Percentiles rank a stretch among this genome's conserved stretches.
Conservation (phyloP, 2,329 filamentous ascomycete species). For the Hymenoscyphus fraxineus region DNA sequence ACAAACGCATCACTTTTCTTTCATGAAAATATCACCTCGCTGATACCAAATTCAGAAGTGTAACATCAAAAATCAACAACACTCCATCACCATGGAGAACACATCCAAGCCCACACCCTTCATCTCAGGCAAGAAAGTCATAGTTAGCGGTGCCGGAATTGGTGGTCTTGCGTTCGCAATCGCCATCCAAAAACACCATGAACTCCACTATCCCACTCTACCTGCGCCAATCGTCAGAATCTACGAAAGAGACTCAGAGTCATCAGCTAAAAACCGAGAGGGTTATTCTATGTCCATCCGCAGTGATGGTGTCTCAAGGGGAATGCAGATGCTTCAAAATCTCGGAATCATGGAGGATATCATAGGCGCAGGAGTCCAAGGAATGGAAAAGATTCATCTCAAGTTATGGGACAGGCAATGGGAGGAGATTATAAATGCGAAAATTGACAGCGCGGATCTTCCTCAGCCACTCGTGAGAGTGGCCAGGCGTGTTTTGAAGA, state of each 20-base stretch:
- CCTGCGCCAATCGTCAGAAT: conserved; percentile 38
- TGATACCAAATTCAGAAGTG: not conserved
- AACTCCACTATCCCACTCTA: conserved; percentile 20
- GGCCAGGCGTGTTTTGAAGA: conserved; percentile 36
- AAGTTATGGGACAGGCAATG: conserved; percentile 42
- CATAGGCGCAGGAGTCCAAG: conserved; percentile 34
- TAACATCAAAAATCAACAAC: not conserved
- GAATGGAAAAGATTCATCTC: conserved; percentile 33
- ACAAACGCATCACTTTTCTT: not conserved
- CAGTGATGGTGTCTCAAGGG: conserved; percentile 36
- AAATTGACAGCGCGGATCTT: conserved; percentile 32
- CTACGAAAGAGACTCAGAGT: conserved; percentile 41
- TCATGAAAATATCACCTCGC: not conserved
- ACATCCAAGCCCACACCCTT: conserved; percentile 20
- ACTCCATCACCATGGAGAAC: not conserved
- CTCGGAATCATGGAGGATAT: conserved; percentile 39
- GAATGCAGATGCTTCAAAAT: conserved; percentile 39
- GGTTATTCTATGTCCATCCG: conserved; percentile 41
- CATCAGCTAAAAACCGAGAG: conserved; percentile 33
- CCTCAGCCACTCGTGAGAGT: conserved; percentile 39
- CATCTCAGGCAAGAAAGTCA: conserved; percentile 41
- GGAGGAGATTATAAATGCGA: conserved; percentile 34
- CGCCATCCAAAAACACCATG: conserved; percentile 40
- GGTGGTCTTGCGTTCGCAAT: conserved; percentile 42
- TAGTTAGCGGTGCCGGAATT: conserved; percentile 43